Base-by-base conservation (phyloP, 202 grass and related monocot species). In the Setaria italica region DNA sequence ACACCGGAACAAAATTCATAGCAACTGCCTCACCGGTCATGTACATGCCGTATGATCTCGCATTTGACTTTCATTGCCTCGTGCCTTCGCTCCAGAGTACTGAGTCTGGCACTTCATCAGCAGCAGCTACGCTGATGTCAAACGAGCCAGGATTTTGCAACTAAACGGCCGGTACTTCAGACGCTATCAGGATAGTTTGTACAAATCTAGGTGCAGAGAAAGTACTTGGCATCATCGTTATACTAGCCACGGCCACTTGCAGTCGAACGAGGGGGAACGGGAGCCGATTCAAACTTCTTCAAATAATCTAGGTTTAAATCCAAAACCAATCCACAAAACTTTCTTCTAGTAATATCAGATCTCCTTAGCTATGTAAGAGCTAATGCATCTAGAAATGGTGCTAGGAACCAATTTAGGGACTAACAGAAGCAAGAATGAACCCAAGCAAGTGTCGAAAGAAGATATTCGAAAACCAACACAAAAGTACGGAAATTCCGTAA, bases 51-150 rank as follows among this genome's bases (percentile, higher is more conserved):
- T 5, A 21, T 67, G 72, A 86, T 42, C 11, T 50, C 16, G 7
- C 42, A 14, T 71, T 77, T 85, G 62, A 85, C 72, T 57, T 84
- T 33, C 33, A 80, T 45, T 19, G 62, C 20, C 65, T 73, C 20
- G 72, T 62, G 66, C 33, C 59, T 45, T 74, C 58, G 21, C 20
- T 46, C 32, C 76, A 32, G 32, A 77, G 37, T 12, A 7, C 69
- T 15, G 64, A 60, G 55, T 45, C 11, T 33, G 39, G 11, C 55
- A 45, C 77, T 67, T 11, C 37, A 6, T 62, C 82, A 70, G 57
- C 12, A 82, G 42, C 71, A 72, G 76, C 85, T 85, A 66, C 30
- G 51, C 54, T 84, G 77, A 81, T 85, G 89, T 66, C 82, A 78
- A 49, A 54, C 50, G 67, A 70, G 49, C 5, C 48, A 49, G 81